A percentile compares a stretch with the other conserved stretches of the same genome.
phyloP scores from a whole-genome alignment of 352 stramenopile genomes.

The Globisporangium radiosum region DNA sequence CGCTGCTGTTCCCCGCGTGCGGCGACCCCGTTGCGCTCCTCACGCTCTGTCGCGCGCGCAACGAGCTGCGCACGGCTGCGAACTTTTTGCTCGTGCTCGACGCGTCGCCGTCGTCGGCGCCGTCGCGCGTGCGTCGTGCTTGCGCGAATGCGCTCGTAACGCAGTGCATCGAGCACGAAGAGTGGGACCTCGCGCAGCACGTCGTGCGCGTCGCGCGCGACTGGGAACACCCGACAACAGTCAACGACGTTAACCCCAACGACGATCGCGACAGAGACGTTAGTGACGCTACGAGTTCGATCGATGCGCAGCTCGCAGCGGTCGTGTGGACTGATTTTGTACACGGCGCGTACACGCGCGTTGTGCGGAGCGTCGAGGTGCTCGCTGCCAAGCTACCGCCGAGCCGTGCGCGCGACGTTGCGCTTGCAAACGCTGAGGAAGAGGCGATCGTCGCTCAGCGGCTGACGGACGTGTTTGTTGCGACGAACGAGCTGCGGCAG shows the following conservation, averaged over 20 bases:
- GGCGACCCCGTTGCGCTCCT: constrained; percentile 69
- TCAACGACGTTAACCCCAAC: too few relatives aligned
- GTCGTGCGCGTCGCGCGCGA: constrained; percentile 78
- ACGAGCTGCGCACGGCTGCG: constrained; percentile 67
- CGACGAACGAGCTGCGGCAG: constrained; percentile 31
- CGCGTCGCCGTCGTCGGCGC: constrained; percentile 37
- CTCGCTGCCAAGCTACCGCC: constrained; percentile 55
- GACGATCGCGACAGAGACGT: constrained; percentile 5
- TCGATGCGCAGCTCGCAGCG: constrained; percentile 57
- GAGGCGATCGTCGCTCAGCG: constrained; percentile 21
- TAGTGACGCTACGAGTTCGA: constrained; percentile 12
- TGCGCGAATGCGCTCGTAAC: constrained; percentile 56
- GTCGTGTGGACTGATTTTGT: constrained; percentile 51
- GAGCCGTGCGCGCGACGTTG: constrained; percentile 15
- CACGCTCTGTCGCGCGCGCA: constrained; percentile 47
- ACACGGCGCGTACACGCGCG: constrained; percentile 54
- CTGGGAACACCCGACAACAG: constrained; percentile 39
- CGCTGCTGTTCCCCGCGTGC: constrained; percentile 56
- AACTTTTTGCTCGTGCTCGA: constrained; percentile 83
- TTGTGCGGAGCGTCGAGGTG: constrained; percentile 56
- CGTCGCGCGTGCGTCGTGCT: constrained; percentile 32
- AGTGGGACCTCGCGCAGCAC: constrained; percentile 66
- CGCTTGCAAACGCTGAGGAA: constrained; percentile 17
- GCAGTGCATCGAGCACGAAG: constrained; percentile 71
- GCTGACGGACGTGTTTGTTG: constrained; percentile 35